Base-by-base conservation (phyloP, 2,329 filamentous ascomycete genomes). In the Drechslera avenae region DNA sequence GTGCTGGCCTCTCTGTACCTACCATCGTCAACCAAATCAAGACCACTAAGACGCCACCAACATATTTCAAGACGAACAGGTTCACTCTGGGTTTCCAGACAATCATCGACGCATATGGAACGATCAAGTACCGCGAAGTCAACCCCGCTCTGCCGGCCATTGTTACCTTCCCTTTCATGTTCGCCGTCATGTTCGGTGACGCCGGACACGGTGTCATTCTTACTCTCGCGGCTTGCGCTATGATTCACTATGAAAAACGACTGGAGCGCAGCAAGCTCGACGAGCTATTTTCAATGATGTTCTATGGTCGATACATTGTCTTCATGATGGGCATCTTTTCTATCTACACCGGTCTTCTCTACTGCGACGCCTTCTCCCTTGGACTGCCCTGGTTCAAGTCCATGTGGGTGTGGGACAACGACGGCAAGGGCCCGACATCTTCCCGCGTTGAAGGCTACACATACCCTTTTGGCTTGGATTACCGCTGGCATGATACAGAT, bases 131-230 rank as follows among this genome's bases (percentile, higher is more conserved):
- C 76, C 89, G 89, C 63, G 94, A 99, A 78, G 89, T 97, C 74
- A 99, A 99, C 77, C 94, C 94, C 50, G 93, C 91, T 56, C 83
- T 99, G 17, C 93, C 93, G 31, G 94, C 96, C 43, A 91, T 97
- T 62, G 87, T 99, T 58, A 99, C 94, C 5, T 99, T 99, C 76
- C 94, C 95, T n/a, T 99, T 99, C 81, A 81, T 99, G 56, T 99
- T 99, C 72, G 94, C 94, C 41, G 94, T 99, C 84, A 99, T 99
- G 94, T 99, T 99, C 72, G 95, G 94, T 80, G 94, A 99, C 76
- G 87, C 96, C 52, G 95, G 94, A 43, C 94, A 99, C 70, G 94
- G 93, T 60, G 75, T 87, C 60, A 89, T 99, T 73, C 96, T 99
- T 89, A 82, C 93, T 35, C 72, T 85, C 48, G 89, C 91, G 50